These are phyloP conservation scores for Raffaelea ambrosiae DNA, from an alignment of 2,329 filamentous ascomycete genomes.

Conservation along the genomic window DNA sequence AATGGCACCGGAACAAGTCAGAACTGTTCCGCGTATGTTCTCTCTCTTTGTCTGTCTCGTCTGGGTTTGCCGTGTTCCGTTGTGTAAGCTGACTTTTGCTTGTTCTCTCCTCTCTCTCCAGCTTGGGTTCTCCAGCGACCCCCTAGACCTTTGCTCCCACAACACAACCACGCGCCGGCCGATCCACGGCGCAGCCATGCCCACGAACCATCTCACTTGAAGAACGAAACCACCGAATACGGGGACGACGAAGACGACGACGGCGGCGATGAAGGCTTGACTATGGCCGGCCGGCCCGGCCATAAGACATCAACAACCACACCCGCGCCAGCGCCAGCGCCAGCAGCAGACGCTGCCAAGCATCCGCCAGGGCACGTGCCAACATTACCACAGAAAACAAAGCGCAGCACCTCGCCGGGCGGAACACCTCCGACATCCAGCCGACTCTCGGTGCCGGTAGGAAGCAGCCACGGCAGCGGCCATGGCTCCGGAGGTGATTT, in stretches of 20 bases:
- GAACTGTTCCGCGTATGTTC: slow-evolving; percentile 13
- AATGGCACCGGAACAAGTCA: slow-evolving; percentile 8
- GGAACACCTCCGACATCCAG: too few relatives aligned
- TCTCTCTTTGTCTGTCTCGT: not conserved
- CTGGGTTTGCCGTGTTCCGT: not conserved
- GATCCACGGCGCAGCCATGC: slow-evolving; percentile 8
- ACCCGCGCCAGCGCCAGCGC: not conserved
- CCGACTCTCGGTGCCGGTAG: too few relatives aligned
- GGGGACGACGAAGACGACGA: not conserved
- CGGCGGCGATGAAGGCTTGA: not conserved
- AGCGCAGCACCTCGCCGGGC: too few relatives aligned
- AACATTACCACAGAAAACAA: not conserved
- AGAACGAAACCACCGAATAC: not conserved
- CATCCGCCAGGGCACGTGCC: not conserved
- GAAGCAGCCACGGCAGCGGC: too few relatives aligned
- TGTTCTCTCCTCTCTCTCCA: not conserved
- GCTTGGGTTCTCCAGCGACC: slow-evolving; percentile 16
- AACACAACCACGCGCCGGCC: slow-evolving; percentile 14
- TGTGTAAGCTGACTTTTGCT: not conserved
- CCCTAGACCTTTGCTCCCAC: slow-evolving; percentile 10
- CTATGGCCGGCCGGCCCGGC: not conserved
- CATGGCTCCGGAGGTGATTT: too few relatives aligned
- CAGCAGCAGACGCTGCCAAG: not conserved
- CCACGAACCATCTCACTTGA: not conserved
- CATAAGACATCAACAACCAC: not conserved